Evolutionary conservation across 352 stramenopile genomes (phyloP).

Genomic region (Phytophthora multivora): DNA sequence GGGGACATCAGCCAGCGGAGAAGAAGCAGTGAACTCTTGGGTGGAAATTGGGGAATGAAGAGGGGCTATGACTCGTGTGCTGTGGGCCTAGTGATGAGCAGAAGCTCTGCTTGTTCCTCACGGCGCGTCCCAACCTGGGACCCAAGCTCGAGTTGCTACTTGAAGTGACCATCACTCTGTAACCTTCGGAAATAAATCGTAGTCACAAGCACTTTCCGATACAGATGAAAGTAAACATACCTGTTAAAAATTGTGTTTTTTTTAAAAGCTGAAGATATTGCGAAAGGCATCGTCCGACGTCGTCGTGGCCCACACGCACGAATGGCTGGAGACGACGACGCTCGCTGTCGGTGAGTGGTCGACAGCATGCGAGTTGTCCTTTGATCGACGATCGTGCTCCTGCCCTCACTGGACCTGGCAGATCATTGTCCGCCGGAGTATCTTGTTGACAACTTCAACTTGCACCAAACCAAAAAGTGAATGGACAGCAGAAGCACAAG

Average conservation of each 20-base stretch:
- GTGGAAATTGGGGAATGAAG: constrained; percentile 33
- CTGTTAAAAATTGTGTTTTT: no score
- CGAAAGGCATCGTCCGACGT: neutral
- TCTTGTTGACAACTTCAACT: constrained; percentile 14
- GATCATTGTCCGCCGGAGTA: constrained; percentile 27
- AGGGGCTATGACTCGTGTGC: constrained; percentile 7
- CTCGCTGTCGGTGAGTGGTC: constrained; percentile 5
- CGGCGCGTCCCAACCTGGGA: constrained; percentile 23
- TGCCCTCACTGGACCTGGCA: neutral
- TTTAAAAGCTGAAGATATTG: no score
- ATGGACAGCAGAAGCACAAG: neutral
- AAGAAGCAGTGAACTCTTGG: constrained; percentile 3
- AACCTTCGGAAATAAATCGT: neutral
- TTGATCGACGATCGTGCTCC: no score
- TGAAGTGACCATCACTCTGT: constrained; percentile 9
- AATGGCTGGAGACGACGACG: constrained; percentile 5
- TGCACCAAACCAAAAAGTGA: constrained; percentile 8
- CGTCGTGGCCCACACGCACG: neutral
- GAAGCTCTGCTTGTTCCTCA: constrained; percentile 13
- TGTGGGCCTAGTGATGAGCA: neutral
- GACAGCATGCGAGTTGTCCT: neutral
- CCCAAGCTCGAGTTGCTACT: neutral
- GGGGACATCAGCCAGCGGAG: constrained; percentile 26
- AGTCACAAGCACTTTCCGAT: no score
- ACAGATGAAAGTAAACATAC: neutral